A percentile compares a stretch with the other conserved stretches of the same genome.
Conservation (phyloP, 169 alveolate species). For the Hepatocystis sp. region DNA sequence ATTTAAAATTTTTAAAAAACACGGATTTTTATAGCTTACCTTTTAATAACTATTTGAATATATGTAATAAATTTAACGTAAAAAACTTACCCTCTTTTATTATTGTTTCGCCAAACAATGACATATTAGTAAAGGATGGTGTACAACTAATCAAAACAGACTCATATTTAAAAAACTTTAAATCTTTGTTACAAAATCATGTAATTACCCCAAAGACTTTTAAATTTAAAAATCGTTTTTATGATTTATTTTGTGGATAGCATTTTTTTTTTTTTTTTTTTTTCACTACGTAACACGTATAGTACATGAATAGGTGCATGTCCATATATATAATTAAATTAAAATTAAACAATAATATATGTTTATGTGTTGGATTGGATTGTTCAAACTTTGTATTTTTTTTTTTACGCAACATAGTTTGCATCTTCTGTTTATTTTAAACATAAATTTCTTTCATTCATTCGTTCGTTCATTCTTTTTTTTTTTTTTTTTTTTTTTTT, state of each 20-base stretch:
- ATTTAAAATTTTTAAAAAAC: conserved; percentile 24
- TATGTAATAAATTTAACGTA: conserved; percentile 38
- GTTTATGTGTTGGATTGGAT: too few species aligned
- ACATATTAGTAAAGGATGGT: conserved; percentile 39
- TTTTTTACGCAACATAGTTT: too few species aligned
- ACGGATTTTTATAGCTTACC: conserved; percentile 55
- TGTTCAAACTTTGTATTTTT: too few species aligned
- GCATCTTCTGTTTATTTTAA: too few species aligned
- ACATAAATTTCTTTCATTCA: too few species aligned
- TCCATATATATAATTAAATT: too few species aligned
- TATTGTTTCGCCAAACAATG: conserved; percentile 45
- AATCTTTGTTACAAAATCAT: conserved; percentile 39
- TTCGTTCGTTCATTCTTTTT: background rate
- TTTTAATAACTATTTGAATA: conserved; percentile 56
- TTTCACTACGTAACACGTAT: too few species aligned
- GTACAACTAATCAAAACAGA: conserved; percentile 61
- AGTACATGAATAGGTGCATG: too few species aligned
- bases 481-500: background rate
- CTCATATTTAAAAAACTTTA: conserved; percentile 30
- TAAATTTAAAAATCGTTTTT: conserved; percentile 30
- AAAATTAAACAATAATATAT: too few species aligned
- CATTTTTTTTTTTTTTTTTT: too few species aligned
- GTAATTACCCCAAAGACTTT: conserved; percentile 24
- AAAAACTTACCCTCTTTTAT: conserved; percentile 50
- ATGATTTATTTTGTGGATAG: conserved; percentile 31